A percentile compares a stretch with the other conserved stretches of the same genome.
phyloP scores from a whole-genome alignment of 495 filamentous ascomycete genomes.

The Lepraria neglecta region DNA sequence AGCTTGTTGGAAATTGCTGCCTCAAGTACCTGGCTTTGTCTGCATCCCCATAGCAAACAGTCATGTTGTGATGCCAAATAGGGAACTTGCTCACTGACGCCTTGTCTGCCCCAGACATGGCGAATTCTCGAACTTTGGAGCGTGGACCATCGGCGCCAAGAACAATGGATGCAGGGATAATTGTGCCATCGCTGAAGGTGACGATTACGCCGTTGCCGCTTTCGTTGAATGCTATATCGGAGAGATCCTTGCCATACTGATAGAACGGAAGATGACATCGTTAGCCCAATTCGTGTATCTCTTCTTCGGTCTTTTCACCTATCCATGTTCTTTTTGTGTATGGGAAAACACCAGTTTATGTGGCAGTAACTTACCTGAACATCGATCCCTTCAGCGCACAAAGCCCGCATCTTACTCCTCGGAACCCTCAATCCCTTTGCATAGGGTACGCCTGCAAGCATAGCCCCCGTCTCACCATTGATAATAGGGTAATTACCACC shows the following conservation, averaged over 20 bases:
- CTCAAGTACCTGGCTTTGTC: slow-evolving; percentile 32
- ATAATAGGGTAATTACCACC: slow-evolving; percentile 29
- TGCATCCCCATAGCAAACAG: slow-evolving; percentile 31
- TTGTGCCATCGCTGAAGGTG: slow-evolving; percentile 25
- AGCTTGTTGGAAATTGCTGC: slow-evolving; percentile 29
- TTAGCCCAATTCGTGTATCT: too few species aligned
- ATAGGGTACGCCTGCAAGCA: slow-evolving; percentile 32
- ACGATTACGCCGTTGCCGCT: slow-evolving; percentile 27
- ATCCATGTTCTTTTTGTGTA: too few species aligned
- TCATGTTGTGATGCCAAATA: slow-evolving; percentile 19
- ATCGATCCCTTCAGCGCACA: slow-evolving; percentile 34
- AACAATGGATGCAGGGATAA: slow-evolving; percentile 19
- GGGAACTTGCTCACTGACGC: slow-evolving; percentile 10
- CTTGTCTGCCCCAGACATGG: slow-evolving; percentile 17
- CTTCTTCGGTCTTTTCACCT: too few species aligned
- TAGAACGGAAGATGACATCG: neutral
- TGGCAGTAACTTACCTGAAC: slow-evolving; percentile 28
- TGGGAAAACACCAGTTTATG: too few species aligned
- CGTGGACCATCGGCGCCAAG: slow-evolving; percentile 28
- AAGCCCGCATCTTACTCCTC: slow-evolving; percentile 33
- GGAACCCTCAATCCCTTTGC: slow-evolving; percentile 37
- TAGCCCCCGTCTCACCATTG: slow-evolving; percentile 42
- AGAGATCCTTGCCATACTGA: slow-evolving; percentile 23
- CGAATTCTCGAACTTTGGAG: slow-evolving; percentile 23
- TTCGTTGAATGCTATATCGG: slow-evolving; percentile 18